phyloP scores from a whole-genome alignment of 2,329 filamentous ascomycete genomes.

The Aspergillus novoparasiticus region DNA sequence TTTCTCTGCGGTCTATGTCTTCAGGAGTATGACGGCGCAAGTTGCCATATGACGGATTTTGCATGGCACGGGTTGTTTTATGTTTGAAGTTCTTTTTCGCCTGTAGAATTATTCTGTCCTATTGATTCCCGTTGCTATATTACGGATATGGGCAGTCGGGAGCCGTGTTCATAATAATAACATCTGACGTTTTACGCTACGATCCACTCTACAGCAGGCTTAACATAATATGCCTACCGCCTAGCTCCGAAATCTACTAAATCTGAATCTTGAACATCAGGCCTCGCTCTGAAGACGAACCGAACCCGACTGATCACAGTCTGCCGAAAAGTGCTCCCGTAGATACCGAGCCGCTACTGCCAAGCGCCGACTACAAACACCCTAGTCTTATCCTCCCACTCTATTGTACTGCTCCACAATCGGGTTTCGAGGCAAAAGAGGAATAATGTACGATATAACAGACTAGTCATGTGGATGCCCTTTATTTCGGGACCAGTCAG shows the following conservation, averaged over 20 bases:
- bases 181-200: not conserved
- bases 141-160: constrained; percentile 2
- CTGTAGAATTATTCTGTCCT: constrained; percentile 13
- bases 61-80: constrained; percentile 24
- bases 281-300: not conserved
- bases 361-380: not conserved
- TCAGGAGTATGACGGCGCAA: constrained; percentile 29
- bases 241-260: not conserved
- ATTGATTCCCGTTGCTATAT: constrained; percentile 9
- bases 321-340: not conserved
- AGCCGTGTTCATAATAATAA: constrained; percentile 9
- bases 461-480: not conserved
- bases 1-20: constrained; percentile 15
- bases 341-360: not conserved
- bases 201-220: not conserved
- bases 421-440: not conserved
- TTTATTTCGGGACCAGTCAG: not conserved
- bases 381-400: not conserved
- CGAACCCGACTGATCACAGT: not conserved
- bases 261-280: not conserved
- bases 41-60: constrained; percentile 30
- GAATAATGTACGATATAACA: not conserved
- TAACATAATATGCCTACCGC: not conserved
- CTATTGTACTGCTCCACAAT: not conserved
- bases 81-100: constrained; percentile 10